These are phyloP conservation scores for Globisporangium orthogonon DNA, from an alignment of 352 stramenopile genomes.

Conservation along the genomic window DNA sequence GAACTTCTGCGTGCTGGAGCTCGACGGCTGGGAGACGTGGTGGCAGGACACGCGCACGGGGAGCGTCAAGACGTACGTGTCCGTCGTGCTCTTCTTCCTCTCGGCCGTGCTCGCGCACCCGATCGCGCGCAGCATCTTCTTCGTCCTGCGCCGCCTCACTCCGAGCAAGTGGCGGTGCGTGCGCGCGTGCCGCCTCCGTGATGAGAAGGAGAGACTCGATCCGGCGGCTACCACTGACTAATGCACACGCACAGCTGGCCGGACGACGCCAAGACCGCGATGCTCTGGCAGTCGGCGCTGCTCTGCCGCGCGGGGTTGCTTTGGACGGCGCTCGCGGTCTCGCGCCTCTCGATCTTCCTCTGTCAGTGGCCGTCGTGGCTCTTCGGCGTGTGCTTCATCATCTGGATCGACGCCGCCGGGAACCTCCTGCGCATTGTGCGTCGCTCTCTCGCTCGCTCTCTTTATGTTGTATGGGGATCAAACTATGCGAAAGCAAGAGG, in stretches of 20 bases:
- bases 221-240: background rate
- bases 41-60: slow-evolving; percentile 45
- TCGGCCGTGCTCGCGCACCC: slow-evolving; percentile 62
- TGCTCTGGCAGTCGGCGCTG: slow-evolving; percentile 74
- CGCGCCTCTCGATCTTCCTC: slow-evolving; percentile 50
- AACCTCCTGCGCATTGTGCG: slow-evolving; percentile 54
- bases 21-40: slow-evolving; percentile 46
- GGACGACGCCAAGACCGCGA: slow-evolving; percentile 46
- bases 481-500: too few species aligned
- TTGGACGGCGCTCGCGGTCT: slow-evolving; percentile 60
- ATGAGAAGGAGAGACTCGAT: too few species aligned
- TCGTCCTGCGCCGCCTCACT: slow-evolving; percentile 42
- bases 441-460: background rate
- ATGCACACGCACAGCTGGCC: slow-evolving; percentile 35
- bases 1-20: slow-evolving; percentile 44
- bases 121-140: slow-evolving; percentile 67
- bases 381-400: slow-evolving; percentile 65
- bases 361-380: slow-evolving; percentile 62
- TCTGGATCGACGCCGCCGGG: slow-evolving; percentile 61
- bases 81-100: slow-evolving; percentile 73
- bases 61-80: slow-evolving; percentile 53
- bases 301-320: slow-evolving; percentile 56
- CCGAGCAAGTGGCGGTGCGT: slow-evolving; percentile 53
- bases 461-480: too few species aligned
- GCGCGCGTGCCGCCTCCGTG: background rate